phyloP scores from a whole-genome alignment of 192 early-diverging fungal species.

The Coemansia asiatica region DNA sequence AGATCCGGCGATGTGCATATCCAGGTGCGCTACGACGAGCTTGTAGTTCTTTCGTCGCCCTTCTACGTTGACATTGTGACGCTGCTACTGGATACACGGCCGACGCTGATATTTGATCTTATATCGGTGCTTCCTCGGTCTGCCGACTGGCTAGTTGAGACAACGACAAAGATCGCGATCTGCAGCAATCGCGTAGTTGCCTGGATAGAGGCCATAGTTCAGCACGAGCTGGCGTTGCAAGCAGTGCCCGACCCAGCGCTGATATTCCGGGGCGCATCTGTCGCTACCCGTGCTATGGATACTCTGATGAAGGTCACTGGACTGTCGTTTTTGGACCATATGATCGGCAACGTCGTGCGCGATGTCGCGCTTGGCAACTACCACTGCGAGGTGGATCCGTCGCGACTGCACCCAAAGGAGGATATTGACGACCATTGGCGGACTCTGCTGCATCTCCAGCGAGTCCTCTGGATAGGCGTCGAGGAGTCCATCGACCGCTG shows the following conservation, averaged over 20 bases:
- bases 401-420: constrained; percentile 18
- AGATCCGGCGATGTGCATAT: constrained; percentile 49
- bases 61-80: constrained; percentile 24
- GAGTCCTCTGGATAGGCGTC: constrained; percentile 55
- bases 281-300: constrained; percentile 68
- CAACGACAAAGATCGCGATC: constrained; percentile 40
- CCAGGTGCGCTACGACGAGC: constrained; percentile 49
- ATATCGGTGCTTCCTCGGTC: constrained; percentile 26
- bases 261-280: constrained; percentile 61
- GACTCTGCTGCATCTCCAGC: constrained; percentile 50
- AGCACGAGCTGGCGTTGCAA: constrained; percentile 36
- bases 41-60: constrained; percentile 26
- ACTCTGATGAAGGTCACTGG: constrained; percentile 70
- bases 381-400: constrained; percentile 67
- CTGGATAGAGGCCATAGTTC: constrained; percentile 44
- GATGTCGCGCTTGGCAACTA: constrained; percentile 54
- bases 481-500: constrained; percentile 35
- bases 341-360: constrained; percentile 64
- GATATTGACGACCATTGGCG: constrained; percentile 52
- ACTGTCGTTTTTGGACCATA: constrained; percentile 61
- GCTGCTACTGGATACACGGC: constrained; percentile 29
- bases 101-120: constrained; percentile 37
- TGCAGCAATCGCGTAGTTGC: constrained; percentile 11
- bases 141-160: constrained; percentile 54
- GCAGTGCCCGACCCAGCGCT: constrained; percentile 42